Percentiles rank a stretch among this genome's conserved stretches.
Evolutionary conservation across 169 alveolate species (phyloP).

Genomic region (Eimeria tenella): DNA sequence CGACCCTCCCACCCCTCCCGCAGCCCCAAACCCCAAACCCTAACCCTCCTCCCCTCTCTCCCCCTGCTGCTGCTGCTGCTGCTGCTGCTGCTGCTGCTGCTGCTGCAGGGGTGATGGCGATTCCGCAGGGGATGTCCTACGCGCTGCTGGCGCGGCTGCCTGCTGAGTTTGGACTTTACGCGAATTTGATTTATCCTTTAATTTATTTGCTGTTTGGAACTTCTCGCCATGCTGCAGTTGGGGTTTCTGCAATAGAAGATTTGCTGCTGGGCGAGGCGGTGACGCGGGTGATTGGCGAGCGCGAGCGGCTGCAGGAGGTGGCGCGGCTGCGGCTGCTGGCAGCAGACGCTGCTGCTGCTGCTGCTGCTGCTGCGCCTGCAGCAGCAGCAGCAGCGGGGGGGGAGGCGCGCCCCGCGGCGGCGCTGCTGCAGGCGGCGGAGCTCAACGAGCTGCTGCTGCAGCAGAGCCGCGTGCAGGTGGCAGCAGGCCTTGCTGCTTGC

Average conservation of each 20-base stretch:
- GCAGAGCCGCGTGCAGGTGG: conserved; percentile 34
- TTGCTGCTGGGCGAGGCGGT: conserved; percentile 78
- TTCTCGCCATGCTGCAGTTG: conserved; percentile 70
- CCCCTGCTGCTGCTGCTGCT: not conserved
- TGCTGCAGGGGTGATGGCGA: conserved; percentile 79
- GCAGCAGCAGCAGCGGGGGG: too few relatives aligned
- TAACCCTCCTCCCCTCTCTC: not conserved
- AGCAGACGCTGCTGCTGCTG: conserved; percentile 8
- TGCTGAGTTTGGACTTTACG: conserved; percentile 79
- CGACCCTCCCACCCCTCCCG: too few relatives aligned
- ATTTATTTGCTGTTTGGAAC: conserved; percentile 79
- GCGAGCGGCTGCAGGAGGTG: conserved; percentile 57
- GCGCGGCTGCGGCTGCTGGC: conserved; percentile 37
- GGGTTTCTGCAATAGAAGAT: conserved; percentile 80
- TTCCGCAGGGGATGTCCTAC: conserved; percentile 81
- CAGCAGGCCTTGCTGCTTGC: conserved; percentile 73
- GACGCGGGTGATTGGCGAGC: conserved; percentile 71
- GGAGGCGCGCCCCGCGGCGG: conserved; percentile 53
- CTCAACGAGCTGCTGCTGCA: conserved; percentile 28
- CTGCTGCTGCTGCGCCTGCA: too few relatives aligned
- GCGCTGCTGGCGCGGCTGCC: conserved; percentile 81
- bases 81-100: not conserved
- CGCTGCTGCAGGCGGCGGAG: conserved; percentile 19
- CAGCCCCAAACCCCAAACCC: not conserved
- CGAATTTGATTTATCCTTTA: conserved; percentile 70